Evolutionary conservation across 441 rosid species (phyloP).

Genomic region (California macrophylla): DNA sequence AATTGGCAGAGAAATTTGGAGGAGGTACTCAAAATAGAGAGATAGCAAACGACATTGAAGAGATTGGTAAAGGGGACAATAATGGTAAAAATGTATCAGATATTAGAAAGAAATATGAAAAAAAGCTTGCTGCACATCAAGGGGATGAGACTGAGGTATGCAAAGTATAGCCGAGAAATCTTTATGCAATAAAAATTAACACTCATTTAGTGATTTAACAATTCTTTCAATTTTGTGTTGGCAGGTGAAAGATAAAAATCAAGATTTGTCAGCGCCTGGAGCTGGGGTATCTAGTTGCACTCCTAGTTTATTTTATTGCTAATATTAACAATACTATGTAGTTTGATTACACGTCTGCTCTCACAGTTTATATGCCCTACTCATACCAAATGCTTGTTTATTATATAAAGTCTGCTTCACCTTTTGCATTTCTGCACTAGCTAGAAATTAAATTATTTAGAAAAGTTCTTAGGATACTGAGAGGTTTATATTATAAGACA

Average conservation of each 20-base stretch:
- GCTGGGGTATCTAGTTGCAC: conserved; percentile 66
- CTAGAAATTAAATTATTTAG: neutral
- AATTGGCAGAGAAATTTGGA: conserved; percentile 92
- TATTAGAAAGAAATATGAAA: conserved; percentile 92
- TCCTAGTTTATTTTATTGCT: neutral
- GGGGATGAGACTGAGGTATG: conserved; percentile 53
- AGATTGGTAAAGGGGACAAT: conserved; percentile 60
- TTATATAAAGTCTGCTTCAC: neutral
- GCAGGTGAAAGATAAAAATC: conserved; percentile 69
- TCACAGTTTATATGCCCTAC: neutral
- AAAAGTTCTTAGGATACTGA: neutral
- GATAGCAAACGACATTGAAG: conserved; percentile 69
- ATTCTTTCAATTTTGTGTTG: conserved; percentile 19
- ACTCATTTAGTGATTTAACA: neutral
- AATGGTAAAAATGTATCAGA: conserved; percentile 64
- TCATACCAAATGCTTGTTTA: neutral
- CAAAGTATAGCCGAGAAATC: conserved; percentile 7
- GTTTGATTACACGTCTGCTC: neutral
- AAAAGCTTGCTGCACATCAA: conserved; percentile 78
- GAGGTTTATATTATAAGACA: neutral
- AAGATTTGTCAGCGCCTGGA: conserved; percentile 78
- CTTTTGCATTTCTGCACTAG: conserved; percentile 1
- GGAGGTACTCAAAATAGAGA: conserved; percentile 61
- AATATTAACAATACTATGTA: conserved; percentile 2
- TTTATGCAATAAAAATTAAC: neutral